A percentile compares a stretch with the other conserved stretches of the same genome.
Conservation (phyloP, 2,329 filamentous ascomycete genomes). For the Penicillium sp. region DNA sequence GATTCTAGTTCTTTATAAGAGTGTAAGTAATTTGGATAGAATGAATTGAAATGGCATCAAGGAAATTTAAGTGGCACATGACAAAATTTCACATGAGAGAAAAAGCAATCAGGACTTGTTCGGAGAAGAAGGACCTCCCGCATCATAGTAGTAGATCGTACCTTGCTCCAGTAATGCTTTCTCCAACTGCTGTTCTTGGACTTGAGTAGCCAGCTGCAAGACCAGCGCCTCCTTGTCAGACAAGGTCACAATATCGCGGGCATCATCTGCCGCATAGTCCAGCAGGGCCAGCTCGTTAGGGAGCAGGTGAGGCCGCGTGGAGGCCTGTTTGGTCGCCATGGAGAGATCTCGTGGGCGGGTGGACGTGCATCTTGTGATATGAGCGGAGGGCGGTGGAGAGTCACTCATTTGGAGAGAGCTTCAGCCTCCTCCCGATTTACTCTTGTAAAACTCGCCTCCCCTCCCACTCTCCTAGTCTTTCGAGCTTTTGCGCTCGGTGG, state of each 20-base stretch:
- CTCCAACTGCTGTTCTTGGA: conserved; percentile 73
- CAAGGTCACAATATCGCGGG: conserved; percentile 58
- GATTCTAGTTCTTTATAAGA: conserved; percentile 37
- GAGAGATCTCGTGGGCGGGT: conserved; percentile 33
- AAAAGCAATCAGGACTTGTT: neutral
- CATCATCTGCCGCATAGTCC: conserved; percentile 49
- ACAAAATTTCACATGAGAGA: neutral
- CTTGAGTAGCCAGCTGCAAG: conserved; percentile 70
- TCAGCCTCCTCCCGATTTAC: conserved; percentile 21
- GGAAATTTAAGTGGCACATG: neutral
- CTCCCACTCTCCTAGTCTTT: conserved; percentile 28
- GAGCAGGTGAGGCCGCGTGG: conserved; percentile 38
- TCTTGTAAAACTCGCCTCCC: conserved; percentile 20
- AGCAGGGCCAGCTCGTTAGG: conserved; percentile 41
- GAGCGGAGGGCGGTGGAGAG: conserved; percentile 28
- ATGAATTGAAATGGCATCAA: neutral
- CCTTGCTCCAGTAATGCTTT: conserved; percentile 64
- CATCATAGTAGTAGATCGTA: conserved; percentile 24
- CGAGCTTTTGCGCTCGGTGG: conserved; percentile 35
- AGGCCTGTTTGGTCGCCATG: conserved; percentile 42
- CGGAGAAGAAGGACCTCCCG: neutral
- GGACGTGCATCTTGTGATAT: conserved; percentile 37
- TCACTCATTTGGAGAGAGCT: conserved; percentile 24
- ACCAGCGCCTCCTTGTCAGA: conserved; percentile 68
- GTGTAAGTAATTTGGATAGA: conserved; percentile 14